Evolutionary conservation across 495 filamentous ascomycete species (phyloP).

Genomic region (Tuber calosporum): DNA sequence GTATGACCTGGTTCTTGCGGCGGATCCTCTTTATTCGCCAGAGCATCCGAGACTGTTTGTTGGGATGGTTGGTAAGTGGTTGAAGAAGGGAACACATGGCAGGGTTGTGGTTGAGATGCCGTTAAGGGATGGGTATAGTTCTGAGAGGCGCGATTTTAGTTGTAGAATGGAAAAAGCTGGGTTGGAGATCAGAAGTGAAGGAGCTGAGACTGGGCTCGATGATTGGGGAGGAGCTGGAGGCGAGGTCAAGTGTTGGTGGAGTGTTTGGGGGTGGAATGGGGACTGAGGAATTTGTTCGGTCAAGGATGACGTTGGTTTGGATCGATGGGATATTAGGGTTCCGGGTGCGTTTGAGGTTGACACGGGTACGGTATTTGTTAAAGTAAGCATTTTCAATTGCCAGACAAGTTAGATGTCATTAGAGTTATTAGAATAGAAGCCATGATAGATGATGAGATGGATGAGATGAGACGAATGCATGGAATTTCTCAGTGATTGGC

Average conservation of each 20-base stretch:
- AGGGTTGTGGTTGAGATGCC: conserved; percentile 61
- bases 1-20: conserved; percentile 59
- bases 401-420: not conserved
- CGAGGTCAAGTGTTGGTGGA: conserved; percentile 59
- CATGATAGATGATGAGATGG: not conserved
- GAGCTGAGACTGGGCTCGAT: conserved; percentile 60
- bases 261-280: conserved; percentile 24
- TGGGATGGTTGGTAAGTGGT: conserved; percentile 51
- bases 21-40: conserved; percentile 64
- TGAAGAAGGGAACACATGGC: conserved; percentile 47
- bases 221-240: conserved; percentile 60
- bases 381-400: not conserved
- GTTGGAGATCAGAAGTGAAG: conserved; percentile 52
- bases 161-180: conserved; percentile 51
- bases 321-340: not conserved
- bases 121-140: conserved; percentile 53
- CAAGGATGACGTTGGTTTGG: not conserved
- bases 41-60: conserved; percentile 59
- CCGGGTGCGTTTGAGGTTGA: not conserved
- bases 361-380: not conserved
- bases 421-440: not conserved
- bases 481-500: not conserved
- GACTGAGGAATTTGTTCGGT: not conserved
- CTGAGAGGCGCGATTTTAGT: conserved; percentile 52
- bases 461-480: not conserved